Conservation (phyloP, 305 asterid species). For the Withania somnifera region DNA sequence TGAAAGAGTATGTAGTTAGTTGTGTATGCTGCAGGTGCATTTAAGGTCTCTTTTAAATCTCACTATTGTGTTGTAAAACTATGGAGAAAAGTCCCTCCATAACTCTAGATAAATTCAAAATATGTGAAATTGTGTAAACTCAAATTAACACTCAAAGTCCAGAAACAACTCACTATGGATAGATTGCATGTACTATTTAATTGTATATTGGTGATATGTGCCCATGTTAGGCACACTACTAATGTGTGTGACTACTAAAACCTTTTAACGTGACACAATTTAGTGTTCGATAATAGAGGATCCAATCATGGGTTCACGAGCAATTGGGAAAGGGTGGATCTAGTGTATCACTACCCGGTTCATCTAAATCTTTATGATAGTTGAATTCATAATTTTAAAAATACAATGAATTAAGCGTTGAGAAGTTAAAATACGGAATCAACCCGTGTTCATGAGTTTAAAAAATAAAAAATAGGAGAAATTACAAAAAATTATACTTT, state of each 20-base stretch:
- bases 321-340: neutral
- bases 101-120: neutral
- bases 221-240: neutral
- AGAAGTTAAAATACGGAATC: no score
- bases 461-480: no score
- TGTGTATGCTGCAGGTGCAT: slow-evolving; percentile 52
- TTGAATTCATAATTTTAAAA: neutral
- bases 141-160: neutral
- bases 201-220: neutral
- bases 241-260: neutral
- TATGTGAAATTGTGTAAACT: neutral
- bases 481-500: no score
- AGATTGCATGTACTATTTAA: neutral
- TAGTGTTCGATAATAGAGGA: neutral
- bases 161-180: neutral
- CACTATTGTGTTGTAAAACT: slow-evolving; percentile 2
- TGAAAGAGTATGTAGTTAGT: slow-evolving; percentile 62
- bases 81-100: neutral
- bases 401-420: neutral
- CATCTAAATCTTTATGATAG: no score
- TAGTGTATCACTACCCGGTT: neutral
- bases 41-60: slow-evolving; percentile 39
- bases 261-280: neutral
- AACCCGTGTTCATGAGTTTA: no score
- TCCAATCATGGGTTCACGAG: neutral